Conservation (phyloP, 352 stramenopile genomes). For the Globisporangium paddicum region DNA sequence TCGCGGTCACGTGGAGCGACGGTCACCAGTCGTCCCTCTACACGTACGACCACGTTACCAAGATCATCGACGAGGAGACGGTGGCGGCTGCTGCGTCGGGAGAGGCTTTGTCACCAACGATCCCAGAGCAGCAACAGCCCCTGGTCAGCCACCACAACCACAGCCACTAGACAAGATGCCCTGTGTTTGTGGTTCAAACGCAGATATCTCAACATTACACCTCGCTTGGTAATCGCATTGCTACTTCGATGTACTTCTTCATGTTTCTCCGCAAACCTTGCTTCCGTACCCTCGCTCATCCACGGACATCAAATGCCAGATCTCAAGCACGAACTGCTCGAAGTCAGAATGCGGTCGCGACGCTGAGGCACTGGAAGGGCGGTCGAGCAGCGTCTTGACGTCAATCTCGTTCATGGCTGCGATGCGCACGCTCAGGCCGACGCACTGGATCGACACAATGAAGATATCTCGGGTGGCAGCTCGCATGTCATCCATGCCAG, state of each 20-base stretch:
- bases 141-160: constrained; percentile 1
- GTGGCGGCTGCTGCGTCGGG: not conserved
- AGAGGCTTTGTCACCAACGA: not conserved
- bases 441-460: not conserved
- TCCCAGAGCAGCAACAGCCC: not conserved
- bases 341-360: too few species aligned
- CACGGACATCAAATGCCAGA: too few species aligned
- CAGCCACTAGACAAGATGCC: constrained; percentile 3
- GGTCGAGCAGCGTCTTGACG: not conserved
- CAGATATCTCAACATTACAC: too few species aligned
- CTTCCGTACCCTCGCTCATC: too few species aligned
- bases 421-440: not conserved
- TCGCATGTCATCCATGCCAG: not conserved
- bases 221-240: too few species aligned
- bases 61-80: constrained; percentile 43
- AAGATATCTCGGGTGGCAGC: not conserved
- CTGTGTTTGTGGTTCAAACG: too few species aligned
- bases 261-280: too few species aligned
- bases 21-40: constrained; percentile 96
- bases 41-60: constrained; percentile 89
- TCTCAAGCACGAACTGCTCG: too few species aligned
- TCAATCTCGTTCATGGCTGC: not conserved
- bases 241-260: too few species aligned
- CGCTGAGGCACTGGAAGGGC: not conserved
- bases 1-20: constrained; percentile 97